These are phyloP conservation scores for Cladophialophora carrionii DNA, from an alignment of 2,329 filamentous ascomycete genomes.

Conservation along the genomic window DNA sequence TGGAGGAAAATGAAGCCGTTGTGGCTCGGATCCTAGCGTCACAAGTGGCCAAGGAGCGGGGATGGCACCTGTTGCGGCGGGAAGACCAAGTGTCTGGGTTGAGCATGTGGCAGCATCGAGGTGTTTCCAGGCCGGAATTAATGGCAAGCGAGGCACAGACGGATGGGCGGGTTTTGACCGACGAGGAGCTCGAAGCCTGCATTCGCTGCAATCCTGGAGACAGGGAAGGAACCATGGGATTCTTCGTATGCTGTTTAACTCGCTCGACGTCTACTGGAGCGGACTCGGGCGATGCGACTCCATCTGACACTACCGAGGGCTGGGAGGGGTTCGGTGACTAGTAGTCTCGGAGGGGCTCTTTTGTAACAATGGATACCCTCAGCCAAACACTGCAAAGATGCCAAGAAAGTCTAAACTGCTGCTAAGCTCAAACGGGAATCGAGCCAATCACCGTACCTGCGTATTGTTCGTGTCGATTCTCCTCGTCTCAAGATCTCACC, in stretches of 20 bases:
- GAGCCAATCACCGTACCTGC: not conserved
- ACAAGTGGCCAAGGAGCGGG: slow-evolving; percentile 64
- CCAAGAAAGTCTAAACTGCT: not conserved
- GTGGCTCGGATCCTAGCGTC: slow-evolving; percentile 73
- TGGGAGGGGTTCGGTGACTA: slow-evolving; percentile 49
- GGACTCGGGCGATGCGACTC: slow-evolving; percentile 20
- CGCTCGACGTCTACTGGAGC: slow-evolving; percentile 48
- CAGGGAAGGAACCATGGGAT: slow-evolving; percentile 84
- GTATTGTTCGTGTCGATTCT: not conserved
- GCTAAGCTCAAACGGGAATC: slow-evolving; percentile 3
- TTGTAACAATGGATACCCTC: not conserved
- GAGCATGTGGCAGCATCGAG: slow-evolving; percentile 72
- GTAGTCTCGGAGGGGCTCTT: not conserved
- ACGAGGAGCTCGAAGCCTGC: slow-evolving; percentile 67
- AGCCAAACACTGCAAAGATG: not conserved
- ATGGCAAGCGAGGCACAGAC: slow-evolving; percentile 33
- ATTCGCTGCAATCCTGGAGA: slow-evolving; percentile 81
- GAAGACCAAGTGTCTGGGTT: slow-evolving; percentile 76
- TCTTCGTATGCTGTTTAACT: slow-evolving; percentile 90
- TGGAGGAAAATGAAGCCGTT: slow-evolving; percentile 85
- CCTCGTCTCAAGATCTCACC: not conserved
- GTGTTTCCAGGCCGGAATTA: slow-evolving; percentile 47
- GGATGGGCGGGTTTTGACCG: slow-evolving; percentile 39
- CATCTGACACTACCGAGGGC: slow-evolving; percentile 44
- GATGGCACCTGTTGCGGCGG: slow-evolving; percentile 77